Conservation (phyloP, 1,139 yeast genomes). For the Yamadazyma oceani region DNA sequence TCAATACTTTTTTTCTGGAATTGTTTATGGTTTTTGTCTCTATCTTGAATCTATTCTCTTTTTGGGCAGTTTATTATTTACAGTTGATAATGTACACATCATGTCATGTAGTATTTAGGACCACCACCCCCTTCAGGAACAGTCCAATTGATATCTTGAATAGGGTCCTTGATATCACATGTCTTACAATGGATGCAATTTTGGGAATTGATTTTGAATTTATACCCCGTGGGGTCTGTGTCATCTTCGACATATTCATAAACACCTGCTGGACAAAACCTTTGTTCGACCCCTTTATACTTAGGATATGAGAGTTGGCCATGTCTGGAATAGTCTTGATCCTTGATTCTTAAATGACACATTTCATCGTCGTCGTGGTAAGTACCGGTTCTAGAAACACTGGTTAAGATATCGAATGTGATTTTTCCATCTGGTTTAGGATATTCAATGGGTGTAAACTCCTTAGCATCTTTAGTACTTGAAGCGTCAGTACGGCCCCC, state of each 20-base stretch:
- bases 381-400: conserved; percentile 94
- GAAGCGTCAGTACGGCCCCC: conserved; percentile 64
- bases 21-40: no score
- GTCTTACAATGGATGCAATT: conserved; percentile 98
- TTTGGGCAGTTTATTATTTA: no score
- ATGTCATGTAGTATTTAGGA: conserved; percentile 86
- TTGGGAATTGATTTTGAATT: conserved; percentile 90
- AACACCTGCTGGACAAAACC: conserved; percentile 98
- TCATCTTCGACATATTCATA: conserved; percentile 86
- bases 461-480: conserved; percentile 64
- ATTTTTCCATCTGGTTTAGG: conserved; percentile 93
- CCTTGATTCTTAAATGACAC: conserved; percentile 80
- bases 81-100: no score
- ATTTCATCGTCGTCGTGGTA: conserved; percentile 93
- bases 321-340: conserved; percentile 69
- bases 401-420: conserved; percentile 87
- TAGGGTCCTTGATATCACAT: conserved; percentile 94
- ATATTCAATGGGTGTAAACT: conserved; percentile 71
- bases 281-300: conserved; percentile 81
- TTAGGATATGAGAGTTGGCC: conserved; percentile 68
- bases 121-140: conserved; percentile 99
- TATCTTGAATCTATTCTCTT: no score
- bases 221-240: conserved; percentile 58
- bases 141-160: conserved; percentile 91
- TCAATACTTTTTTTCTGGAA: background rate